Evolutionary conservation across 192 early-diverging fungal species (phyloP).

Genomic region (Coemansia reversa): DNA sequence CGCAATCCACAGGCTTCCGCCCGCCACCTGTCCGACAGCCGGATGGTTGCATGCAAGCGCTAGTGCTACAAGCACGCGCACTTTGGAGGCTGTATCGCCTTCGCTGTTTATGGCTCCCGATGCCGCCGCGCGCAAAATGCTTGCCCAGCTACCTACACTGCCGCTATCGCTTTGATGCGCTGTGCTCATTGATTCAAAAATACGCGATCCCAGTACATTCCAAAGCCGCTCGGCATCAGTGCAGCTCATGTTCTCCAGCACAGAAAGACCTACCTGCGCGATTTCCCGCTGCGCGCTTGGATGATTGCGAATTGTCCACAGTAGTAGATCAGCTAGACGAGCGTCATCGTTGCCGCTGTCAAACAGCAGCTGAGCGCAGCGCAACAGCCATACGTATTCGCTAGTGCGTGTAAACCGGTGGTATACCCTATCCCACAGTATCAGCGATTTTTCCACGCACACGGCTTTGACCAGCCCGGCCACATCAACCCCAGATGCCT

Average conservation of each 20-base stretch:
- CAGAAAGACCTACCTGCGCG: conserved; percentile 1
- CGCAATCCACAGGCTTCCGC: conserved; percentile 81
- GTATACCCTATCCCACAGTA: conserved; percentile 83
- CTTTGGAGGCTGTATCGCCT: conserved; percentile 6
- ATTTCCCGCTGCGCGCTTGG: conserved; percentile 23
- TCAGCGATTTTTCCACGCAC: conserved; percentile 66
- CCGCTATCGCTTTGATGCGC: conserved; percentile 3
- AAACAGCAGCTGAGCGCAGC: conserved; percentile 55
- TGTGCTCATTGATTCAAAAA: conserved; percentile 22
- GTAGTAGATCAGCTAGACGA: conserved; percentile 18
- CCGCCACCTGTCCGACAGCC: conserved; percentile 25
- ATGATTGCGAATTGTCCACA: conserved; percentile 46
- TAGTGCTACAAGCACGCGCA: conserved; percentile 50
- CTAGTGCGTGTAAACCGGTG: conserved; percentile 62
- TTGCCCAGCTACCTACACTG: conserved; percentile 21
- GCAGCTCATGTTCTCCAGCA: conserved; percentile 20
- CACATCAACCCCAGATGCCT: conserved; percentile 21
- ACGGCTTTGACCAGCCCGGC: conserved; percentile 26
- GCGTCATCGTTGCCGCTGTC: conserved; percentile 28
- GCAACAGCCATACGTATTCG: conserved; percentile 70
- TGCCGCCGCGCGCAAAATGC: conserved; percentile 16
- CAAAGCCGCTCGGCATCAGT: conserved; percentile 28
- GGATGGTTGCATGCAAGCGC: conserved; percentile 55
- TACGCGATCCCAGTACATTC: conserved; percentile 6
- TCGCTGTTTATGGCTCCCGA: conserved; percentile 7